Evolutionary conservation across 1,284 basidiomycete genomes (phyloP).

Genomic region (Rhodofomes roseus): DNA sequence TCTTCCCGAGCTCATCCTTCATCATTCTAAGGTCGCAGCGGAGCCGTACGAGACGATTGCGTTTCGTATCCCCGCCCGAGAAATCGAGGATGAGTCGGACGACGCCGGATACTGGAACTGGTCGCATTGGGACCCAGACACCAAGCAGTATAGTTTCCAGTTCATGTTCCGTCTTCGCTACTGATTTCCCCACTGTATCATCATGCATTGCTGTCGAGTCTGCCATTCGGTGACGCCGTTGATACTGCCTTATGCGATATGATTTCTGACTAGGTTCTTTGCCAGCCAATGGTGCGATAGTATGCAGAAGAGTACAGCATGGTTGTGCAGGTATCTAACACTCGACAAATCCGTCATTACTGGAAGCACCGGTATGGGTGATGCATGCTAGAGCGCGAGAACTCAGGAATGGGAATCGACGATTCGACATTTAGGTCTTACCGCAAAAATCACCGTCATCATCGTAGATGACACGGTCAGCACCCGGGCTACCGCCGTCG

Average conservation of each 20-base stretch:
- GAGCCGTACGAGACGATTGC: constrained; percentile 99
- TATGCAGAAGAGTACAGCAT: background rate
- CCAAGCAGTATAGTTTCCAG: constrained; percentile 94
- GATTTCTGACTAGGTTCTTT: background rate
- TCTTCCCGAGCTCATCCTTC: background rate
- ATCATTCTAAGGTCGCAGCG: constrained; percentile 76
- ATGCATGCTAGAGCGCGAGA: constrained; percentile 26
- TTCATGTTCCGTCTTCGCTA: constrained; percentile 82
- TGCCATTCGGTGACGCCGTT: background rate
- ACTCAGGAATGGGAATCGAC: background rate
- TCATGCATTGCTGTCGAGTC: constrained; percentile 9
- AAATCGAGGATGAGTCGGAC: constrained; percentile 92
- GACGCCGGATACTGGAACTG: constrained; percentile 91
- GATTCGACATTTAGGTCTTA: constrained; percentile 13
- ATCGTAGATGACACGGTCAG: constrained; percentile 39
- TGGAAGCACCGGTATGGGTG: constrained; percentile 34
- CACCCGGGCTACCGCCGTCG: constrained; percentile 33
- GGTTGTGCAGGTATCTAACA: constrained; percentile 23
- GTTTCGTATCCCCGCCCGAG: constrained; percentile 95
- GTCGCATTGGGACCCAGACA: constrained; percentile 97
- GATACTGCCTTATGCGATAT: background rate
- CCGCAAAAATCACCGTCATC: constrained; percentile 31
- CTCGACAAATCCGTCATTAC: constrained; percentile 30
- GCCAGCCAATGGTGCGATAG: background rate
- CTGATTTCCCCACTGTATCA: constrained; percentile 29